phyloP scores from a whole-genome alignment of 2,329 filamentous ascomycete species.

The Fusarium clavum region DNA sequence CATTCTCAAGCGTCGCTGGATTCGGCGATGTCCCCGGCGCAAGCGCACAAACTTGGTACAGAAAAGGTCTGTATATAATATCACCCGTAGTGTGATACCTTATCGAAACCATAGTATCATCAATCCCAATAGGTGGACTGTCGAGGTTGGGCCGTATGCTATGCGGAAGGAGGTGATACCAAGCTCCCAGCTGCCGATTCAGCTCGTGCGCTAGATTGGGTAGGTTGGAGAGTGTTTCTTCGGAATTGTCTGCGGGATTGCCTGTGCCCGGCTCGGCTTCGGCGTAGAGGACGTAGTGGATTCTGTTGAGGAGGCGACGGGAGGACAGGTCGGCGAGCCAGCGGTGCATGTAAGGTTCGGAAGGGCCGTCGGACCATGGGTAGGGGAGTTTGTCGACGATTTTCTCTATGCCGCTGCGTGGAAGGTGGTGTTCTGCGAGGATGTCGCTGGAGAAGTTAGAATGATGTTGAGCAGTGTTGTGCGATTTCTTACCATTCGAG shows the following conservation, averaged over 20 bases:
- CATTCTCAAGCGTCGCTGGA: conserved; percentile 31
- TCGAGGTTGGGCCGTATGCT: conserved; percentile 32
- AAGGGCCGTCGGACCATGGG: conserved; percentile 26
- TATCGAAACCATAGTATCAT: conserved; percentile 37
- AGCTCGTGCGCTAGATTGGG: conserved; percentile 31
- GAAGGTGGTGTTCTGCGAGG: conserved; percentile 38
- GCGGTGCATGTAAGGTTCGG: conserved; percentile 36
- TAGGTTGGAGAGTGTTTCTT: conserved; percentile 10
- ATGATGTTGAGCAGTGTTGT: too few relatives aligned
- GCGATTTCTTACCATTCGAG: conserved; percentile 39
- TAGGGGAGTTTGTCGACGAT: conserved; percentile 39
- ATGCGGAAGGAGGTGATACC: conserved; percentile 38
- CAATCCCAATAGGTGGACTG: conserved; percentile 8
- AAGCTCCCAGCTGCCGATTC: conserved; percentile 32
- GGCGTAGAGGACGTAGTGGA: conserved; percentile 38
- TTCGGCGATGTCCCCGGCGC: not conserved
- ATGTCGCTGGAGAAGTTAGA: too few relatives aligned
- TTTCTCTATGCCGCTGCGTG: conserved; percentile 38
- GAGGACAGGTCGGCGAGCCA: conserved; percentile 39
- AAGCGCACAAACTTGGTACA: conserved; percentile 32
- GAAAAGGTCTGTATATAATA: conserved; percentile 35
- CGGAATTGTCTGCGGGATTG: not conserved
- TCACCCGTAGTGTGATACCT: conserved; percentile 34
- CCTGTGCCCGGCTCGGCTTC: conserved; percentile 30
- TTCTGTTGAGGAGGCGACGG: conserved; percentile 31